Evolutionary conservation across 2,329 filamentous ascomycete species (phyloP), one percentile per base, ranked within the genome.

Genomic region (Arthrobotrys entomopaga): DNA sequence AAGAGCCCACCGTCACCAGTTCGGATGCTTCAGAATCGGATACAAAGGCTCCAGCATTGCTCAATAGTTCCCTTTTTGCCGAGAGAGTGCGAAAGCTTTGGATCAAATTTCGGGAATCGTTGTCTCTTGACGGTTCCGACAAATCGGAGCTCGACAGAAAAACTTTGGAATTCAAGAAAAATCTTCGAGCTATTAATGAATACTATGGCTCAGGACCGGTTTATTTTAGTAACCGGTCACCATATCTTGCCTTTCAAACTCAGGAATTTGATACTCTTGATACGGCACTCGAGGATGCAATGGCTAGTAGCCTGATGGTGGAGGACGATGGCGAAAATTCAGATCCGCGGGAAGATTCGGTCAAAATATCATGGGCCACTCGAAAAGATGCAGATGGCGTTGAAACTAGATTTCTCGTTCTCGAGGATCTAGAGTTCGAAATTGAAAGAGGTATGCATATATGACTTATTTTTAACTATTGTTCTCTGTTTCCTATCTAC

Each of bases 261-360:
- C 40, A 57, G 16, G 49, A 53, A 16, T 57, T 61, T 16, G 46
- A 26, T n/a, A 22, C 10, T 16, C 57, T 66, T 38, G 50, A 63
- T 26, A 42, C 38, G 0, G 38, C 43, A 20, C 24, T 67, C 0
- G 42, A 52, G 10, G 63, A 74, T 6, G 57, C 26, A 11, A 67
- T 74, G 57, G 16, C 57, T 13, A 16, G 46, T 20, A 67, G 70
- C 20, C 42, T 67, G 3, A 24, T 64, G 3, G 56, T 67, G 15
- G 63, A 67, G 38, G 63, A 52, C 2, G 70, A 38, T 11, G 70
- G 67, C n/a, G 63, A 67, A 49, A 57, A 66, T 15, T 58, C 19
- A 49, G 63, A 56, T 1, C 13, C 26, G 6, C 50, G 15, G n/a
- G 63, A 73, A 7, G 70, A 66, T 10, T 26, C 58, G 2, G 29